Percentiles rank a stretch among this genome's conserved stretches.
Evolutionary conservation across 1,284 basidiomycete species (phyloP).

Genomic region (Tylopilus orsonianus): DNA sequence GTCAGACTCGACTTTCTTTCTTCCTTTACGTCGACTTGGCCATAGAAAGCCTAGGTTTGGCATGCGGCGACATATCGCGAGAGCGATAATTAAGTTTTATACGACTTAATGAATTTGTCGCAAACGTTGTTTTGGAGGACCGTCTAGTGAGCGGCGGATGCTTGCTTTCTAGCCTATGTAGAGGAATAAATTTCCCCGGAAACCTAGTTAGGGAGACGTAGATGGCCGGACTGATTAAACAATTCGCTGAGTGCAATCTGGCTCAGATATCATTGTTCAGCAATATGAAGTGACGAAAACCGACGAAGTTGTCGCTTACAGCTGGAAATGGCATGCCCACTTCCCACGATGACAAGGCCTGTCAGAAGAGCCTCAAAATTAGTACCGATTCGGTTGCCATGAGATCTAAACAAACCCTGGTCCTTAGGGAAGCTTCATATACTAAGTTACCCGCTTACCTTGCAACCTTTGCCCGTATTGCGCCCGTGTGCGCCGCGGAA

Average conservation of each 20-base stretch:
- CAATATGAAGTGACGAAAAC: background rate
- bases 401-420: slow-evolving; percentile 15
- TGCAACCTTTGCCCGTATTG: no score
- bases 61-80: background rate
- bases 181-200: no score
- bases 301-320: no score
- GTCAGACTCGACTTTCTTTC: slow-evolving; percentile 8
- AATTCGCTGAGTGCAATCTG: slow-evolving; percentile 9
- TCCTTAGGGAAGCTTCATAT: background rate
- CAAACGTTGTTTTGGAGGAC: no score
- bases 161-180: background rate
- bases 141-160: no score
- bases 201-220: no score
- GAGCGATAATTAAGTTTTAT: background rate
- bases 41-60: background rate
- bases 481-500: background rate
- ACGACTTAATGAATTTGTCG: background rate
- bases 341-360: no score
- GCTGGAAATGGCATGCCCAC: no score
- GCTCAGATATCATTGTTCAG: no score
- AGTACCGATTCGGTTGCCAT: slow-evolving; percentile 10
- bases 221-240: background rate
- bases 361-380: no score
- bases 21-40: background rate
- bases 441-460: no score